Base-by-base conservation (phyloP, 2,329 filamentous ascomycete species). In the Aureobasidium mangrovei region DNA sequence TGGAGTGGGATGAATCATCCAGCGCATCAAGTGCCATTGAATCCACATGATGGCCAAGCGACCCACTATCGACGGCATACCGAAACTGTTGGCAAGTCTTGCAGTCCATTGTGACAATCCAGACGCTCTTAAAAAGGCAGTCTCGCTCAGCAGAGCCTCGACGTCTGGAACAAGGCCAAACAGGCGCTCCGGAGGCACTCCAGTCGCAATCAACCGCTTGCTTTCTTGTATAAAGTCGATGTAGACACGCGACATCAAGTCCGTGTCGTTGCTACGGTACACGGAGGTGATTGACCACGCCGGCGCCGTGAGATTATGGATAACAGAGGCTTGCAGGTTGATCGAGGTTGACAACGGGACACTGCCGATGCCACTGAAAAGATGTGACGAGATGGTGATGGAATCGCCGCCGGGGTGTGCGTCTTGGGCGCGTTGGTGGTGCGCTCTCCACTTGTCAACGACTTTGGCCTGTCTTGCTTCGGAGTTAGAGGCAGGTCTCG, bases 1-100 rank as follows among this genome's bases (percentile, higher is more conserved):
- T 56, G 77, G 77, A 0, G 86, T 87, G 0, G 88, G 86, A 18
- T 80, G 79, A 53, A 93, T 84, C 65, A 88, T 83, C 86, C 88
- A 94, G 38, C 68, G 67, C 85, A 91, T 90, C 60, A 88, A 66
- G 5, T 36, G 28, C 54, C 54, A 56, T 3, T 36, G 31, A 4
- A 45, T 35, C 31, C 35, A 51, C 46, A 56, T 52, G 8, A 47
- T 8, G 12, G 46, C 46, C 54, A 56, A 33, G 38, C 45, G 53
- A 33, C 38, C 40, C 12, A 46, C 12, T 8, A 39, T 29, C 10
- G 45, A 24, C 10, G 35, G 18, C 3, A 47, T 42, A 3, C 38
- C 33, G 6, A 55, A 43, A 24, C 39, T 55, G 32, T 55, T 55
- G 28, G 44, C 53, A 6, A 49, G 43, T 38, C 53, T 36, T 24